Conservation (phyloP, 495 filamentous ascomycete genomes). For the Hyaloscypha hepaticicola region DNA sequence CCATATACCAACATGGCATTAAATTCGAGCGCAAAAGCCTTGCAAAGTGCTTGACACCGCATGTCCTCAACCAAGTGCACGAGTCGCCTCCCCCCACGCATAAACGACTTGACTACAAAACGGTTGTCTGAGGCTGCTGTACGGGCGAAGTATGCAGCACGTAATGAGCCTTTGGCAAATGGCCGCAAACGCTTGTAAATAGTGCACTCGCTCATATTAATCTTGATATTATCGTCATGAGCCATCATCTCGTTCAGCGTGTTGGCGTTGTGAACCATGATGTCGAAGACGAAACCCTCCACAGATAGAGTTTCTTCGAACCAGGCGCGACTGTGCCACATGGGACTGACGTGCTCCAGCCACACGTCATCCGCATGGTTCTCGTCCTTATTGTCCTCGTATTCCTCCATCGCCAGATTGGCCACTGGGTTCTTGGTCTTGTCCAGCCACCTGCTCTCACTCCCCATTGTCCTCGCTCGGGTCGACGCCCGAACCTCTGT, state of each 20-base stretch:
- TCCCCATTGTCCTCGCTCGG: too few species aligned
- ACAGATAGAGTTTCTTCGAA: slow-evolving; percentile 30
- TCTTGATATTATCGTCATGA: slow-evolving; percentile 31
- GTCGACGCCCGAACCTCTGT: too few species aligned
- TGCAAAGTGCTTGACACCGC: slow-evolving; percentile 38
- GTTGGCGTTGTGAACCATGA: slow-evolving; percentile 19
- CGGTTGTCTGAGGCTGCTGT: slow-evolving; percentile 28
- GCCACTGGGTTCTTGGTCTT: not conserved
- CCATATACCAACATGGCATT: slow-evolving; percentile 35
- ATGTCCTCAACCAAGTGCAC: slow-evolving; percentile 37
- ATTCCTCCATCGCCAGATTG: slow-evolving; percentile 24
- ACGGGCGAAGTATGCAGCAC: slow-evolving; percentile 36
- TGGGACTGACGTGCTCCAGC: slow-evolving; percentile 28
- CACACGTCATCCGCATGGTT: not conserved
- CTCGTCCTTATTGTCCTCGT: not conserved
- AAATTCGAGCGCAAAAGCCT: slow-evolving; percentile 43
- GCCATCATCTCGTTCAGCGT: slow-evolving; percentile 35
- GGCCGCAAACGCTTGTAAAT: slow-evolving; percentile 32
- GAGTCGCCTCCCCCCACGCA: slow-evolving; percentile 24
- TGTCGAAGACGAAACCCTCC: slow-evolving; percentile 34
- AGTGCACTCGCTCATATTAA: slow-evolving; percentile 30
- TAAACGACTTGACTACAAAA: slow-evolving; percentile 38
- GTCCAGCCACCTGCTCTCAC: slow-evolving; percentile 5
- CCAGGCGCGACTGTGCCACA: slow-evolving; percentile 34
- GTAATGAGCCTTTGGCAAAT: slow-evolving; percentile 36